Evolutionary conservation across 2,329 filamentous ascomycete species (phyloP), one percentile per base, ranked within the genome.

Genomic region (Aureobasidium sp.): DNA sequence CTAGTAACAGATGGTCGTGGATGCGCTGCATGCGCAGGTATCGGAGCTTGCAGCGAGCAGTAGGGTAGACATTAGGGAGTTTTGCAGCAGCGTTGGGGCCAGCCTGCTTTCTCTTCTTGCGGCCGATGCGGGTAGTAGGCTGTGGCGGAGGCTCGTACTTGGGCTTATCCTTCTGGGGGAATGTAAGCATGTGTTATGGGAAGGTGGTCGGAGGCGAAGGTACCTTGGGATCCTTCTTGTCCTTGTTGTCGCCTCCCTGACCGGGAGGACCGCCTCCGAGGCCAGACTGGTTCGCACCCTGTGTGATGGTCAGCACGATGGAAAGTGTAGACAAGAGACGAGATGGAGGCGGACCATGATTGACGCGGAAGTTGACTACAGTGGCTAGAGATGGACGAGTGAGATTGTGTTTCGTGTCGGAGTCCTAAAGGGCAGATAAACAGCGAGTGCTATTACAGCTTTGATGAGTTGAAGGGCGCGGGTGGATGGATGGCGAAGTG

Each of bases 111-210:
- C 92, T 93, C 89, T 99, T 99, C 88, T 95, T 97, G 73, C 93
- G 90, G 64, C 94, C 94, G 74, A 99, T 88, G 75, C 94, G 90
- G 67, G 94, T 97, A 65, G 94, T 99, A 66, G 94, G 94, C 72
- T 93, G 88, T 76, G 94, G 94, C 69, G 94, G 94, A 67, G 94
- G 94, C 78, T 99, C 94, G 82, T 99, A 99, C 89, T 96, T 97
- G 74, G 94, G 94, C 87, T 99, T 99, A 66, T 99, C 93, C 84
- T 99, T 97, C 93, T 96, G 71, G 69, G 15, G 64, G 15, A 29
- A 29, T n/a, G 36, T 50, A 15, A 55, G 47, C 21, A 61, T 42
- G 32, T n/a, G 27, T 36, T n/a, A 15, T 5, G 32, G 29, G 27
- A 8, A 34, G 30, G 36, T 5, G 30, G 53, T 3, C 10, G 34